Evolutionary conservation across 192 early-diverging fungal species (phyloP).

Genomic region (Coemansia sp.): DNA sequence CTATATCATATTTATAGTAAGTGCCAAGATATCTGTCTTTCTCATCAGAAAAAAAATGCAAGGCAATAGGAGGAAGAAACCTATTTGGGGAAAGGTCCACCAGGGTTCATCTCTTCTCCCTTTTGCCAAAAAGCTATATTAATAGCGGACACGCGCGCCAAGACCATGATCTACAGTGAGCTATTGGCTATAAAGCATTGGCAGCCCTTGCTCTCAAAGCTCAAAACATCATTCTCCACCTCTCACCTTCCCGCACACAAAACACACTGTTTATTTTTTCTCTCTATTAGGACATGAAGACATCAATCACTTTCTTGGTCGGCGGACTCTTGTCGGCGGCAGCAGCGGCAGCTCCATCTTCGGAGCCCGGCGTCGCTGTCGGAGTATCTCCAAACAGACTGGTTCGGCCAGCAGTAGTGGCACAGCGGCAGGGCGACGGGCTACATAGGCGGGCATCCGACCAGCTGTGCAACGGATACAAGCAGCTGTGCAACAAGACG

Average conservation of each 20-base stretch:
- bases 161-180: no score
- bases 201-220: no score
- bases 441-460: neutral
- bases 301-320: neutral
- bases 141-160: no score
- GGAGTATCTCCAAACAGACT: neutral
- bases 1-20: no score
- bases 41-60: no score
- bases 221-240: no score
- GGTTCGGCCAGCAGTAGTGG: neutral
- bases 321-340: neutral
- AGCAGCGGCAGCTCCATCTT: neutral
- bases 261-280: neutral
- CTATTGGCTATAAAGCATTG: no score
- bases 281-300: neutral
- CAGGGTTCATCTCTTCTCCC: no score
- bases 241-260: neutral
- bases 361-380: neutral
- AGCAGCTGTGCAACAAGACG: constrained; percentile 63
- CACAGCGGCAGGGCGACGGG: neutral
- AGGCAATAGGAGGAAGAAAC: no score
- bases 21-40: no score
- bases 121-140: no score
- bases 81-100: no score
- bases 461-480: constrained; percentile 67